These are phyloP conservation scores for Fusarium heterosporum DNA, from an alignment of 2,329 filamentous ascomycete species.

Conservation along the genomic window DNA sequence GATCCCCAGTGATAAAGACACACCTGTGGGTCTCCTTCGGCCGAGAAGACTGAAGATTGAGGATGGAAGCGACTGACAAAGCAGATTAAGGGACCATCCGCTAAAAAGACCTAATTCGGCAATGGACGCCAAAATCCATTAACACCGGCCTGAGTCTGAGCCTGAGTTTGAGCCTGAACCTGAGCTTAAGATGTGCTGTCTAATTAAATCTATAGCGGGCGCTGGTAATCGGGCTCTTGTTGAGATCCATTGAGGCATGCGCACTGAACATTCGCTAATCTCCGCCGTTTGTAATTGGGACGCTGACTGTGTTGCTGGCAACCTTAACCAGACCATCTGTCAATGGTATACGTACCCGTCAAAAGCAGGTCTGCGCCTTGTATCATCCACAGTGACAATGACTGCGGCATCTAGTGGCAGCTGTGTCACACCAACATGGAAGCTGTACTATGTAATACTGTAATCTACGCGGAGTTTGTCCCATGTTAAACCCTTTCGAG, in stretches of 20 bases:
- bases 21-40: conserved; percentile 22
- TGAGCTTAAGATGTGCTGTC: conserved; percentile 7
- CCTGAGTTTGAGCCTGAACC: conserved; percentile 7
- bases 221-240: conserved; percentile 21
- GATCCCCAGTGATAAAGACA: conserved; percentile 21
- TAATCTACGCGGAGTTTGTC: conserved; percentile 26
- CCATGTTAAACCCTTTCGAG: conserved; percentile 17
- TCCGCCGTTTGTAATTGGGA: conserved; percentile 34
- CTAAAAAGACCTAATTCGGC: conserved; percentile 19
- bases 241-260: background rate
- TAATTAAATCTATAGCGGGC: conserved; percentile 1
- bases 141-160: conserved; percentile 20
- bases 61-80: conserved; percentile 32
- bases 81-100: conserved; percentile 38
- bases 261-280: conserved; percentile 11
- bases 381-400: conserved; percentile 11
- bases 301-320: conserved; percentile 34
- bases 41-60: conserved; percentile 18
- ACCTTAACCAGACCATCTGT: conserved; percentile 43
- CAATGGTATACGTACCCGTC: conserved; percentile 22
- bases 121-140: conserved; percentile 9
- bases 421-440: background rate
- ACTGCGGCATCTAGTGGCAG: conserved; percentile 3
- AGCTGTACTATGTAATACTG: background rate
- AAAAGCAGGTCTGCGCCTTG: conserved; percentile 20